Conservation (phyloP, 805 yeast genomes). For the Diddensiella caesifluorescens region DNA sequence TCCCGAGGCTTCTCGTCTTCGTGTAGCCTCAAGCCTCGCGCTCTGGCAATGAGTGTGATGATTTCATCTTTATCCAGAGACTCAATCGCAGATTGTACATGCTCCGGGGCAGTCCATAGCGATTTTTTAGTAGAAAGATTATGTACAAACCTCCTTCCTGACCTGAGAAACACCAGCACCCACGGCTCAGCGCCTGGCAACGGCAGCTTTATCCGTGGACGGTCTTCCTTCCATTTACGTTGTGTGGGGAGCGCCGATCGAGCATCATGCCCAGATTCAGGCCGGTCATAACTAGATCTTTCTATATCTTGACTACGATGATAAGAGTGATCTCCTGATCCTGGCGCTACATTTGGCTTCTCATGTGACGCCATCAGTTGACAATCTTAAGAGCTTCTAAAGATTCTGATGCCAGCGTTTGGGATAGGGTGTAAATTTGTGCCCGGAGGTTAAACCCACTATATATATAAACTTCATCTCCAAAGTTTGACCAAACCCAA, state of each 20-base stretch:
- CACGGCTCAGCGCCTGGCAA: constrained; percentile 32
- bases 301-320: constrained; percentile 37
- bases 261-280: constrained; percentile 19
- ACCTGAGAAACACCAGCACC: constrained; percentile 38
- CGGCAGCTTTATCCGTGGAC: constrained; percentile 18
- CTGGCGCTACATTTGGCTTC: no score
- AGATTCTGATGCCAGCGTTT: no score
- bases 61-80: constrained; percentile 31
- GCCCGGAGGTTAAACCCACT: no score
- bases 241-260: background rate
- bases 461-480: no score
- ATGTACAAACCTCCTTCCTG: constrained; percentile 41
- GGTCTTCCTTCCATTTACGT: constrained; percentile 10
- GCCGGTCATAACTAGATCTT: constrained; percentile 37
- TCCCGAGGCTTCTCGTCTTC: constrained; percentile 12
- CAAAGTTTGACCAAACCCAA: no score
- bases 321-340: constrained; percentile 36
- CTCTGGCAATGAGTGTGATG: constrained; percentile 34
- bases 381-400: no score
- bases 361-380: no score
- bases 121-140: constrained; percentile 31
- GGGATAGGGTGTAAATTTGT: no score
- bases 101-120: constrained; percentile 35
- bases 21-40: constrained; percentile 34
- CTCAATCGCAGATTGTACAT: constrained; percentile 27